Evolutionary conservation across 208 protist genomes (phyloP), one percentile per base, ranked within the genome.

Genomic region (Crithidia brevicula): DNA sequence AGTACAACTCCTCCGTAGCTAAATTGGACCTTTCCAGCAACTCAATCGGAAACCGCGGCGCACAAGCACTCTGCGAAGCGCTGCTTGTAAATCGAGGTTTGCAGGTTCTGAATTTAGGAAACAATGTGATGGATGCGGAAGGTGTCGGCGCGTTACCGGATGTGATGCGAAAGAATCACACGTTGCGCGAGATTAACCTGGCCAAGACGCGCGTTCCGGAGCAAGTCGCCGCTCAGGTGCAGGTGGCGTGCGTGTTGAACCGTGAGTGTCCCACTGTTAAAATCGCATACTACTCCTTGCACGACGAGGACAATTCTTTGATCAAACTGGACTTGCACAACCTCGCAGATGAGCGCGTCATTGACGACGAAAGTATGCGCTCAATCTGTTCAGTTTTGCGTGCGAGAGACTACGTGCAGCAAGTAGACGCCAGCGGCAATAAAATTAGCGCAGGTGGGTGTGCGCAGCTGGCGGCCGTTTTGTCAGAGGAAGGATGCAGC

Each of bases 1-100:
- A 78, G 33, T 60, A 30, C 16, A 97, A 96, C 74, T 25, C 23
- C 23, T 79, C 79, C 18, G 31, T 98, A 15, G 63, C 30, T 0
- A 25, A 81, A 4, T 25, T 97, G 27, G 72, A 83, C 30, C 65
- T 98, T 2, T 49, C 76, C 22, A 75, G 77, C 25, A 96, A 95
- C 72, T 79, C 77, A 18, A 86, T 97, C 34, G 83, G 83, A 18
- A 92, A 94, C 65, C 79, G 79, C 20, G 95, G 93, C 30, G 81
- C 75, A 5, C 52, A 71, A n/a, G 59, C 65, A 4, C 59, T 98
- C 1, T 88, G 82, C 56, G 76, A 94, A 7, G 80, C 86, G n/a
- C 68, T 98, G n/a, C 33, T 76, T 4, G 54, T 58, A 27, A 98
- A 98, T 63, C 65, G 51, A 13, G 75, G 67, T 3, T 68, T 98